A percentile compares a stretch with the other conserved stretches of the same genome.
Evolutionary conservation across 495 filamentous ascomycete genomes (phyloP).

Genomic region (Friedmanniomyces endolithicus): DNA sequence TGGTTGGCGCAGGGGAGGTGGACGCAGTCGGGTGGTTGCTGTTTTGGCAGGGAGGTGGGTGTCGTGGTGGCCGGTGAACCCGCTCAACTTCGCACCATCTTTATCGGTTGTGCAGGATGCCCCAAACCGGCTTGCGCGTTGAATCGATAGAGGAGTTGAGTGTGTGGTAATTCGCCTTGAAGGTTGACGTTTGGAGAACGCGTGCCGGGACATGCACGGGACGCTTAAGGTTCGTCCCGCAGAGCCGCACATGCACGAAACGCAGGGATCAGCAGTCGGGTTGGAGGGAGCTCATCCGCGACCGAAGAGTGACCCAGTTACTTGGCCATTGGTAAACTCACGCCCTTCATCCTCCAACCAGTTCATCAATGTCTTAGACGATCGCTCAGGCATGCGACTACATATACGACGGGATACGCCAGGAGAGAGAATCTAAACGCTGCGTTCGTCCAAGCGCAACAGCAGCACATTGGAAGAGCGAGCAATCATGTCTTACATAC

Average conservation of each 20-base stretch:
- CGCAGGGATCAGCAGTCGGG: not conserved
- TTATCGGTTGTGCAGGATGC: not conserved
- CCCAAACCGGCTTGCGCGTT: no score
- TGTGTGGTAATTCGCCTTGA: no score
- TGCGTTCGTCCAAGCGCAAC: not conserved
- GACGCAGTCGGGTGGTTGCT: no score
- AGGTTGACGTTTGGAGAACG: not conserved
- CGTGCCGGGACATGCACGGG: not conserved
- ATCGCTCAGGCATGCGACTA: no score
- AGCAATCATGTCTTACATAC: constrained; percentile 12
- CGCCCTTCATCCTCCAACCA: no score
- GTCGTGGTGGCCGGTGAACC: no score
- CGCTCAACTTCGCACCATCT: not conserved
- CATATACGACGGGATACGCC: no score
- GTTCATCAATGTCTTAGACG: no score
- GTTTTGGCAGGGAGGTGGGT: not conserved
- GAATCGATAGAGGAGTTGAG: no score
- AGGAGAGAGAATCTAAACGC: not conserved
- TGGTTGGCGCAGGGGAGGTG: not conserved
- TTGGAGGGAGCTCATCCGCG: not conserved
- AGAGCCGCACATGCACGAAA: not conserved
- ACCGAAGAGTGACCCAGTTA: no score
- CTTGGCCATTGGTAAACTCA: not conserved
- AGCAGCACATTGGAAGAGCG: not conserved
- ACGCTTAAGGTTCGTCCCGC: not conserved